These are phyloP conservation scores for Pestalotiopsis sp. DNA, from an alignment of 2,329 filamentous ascomycete species.

Conservation along the genomic window DNA sequence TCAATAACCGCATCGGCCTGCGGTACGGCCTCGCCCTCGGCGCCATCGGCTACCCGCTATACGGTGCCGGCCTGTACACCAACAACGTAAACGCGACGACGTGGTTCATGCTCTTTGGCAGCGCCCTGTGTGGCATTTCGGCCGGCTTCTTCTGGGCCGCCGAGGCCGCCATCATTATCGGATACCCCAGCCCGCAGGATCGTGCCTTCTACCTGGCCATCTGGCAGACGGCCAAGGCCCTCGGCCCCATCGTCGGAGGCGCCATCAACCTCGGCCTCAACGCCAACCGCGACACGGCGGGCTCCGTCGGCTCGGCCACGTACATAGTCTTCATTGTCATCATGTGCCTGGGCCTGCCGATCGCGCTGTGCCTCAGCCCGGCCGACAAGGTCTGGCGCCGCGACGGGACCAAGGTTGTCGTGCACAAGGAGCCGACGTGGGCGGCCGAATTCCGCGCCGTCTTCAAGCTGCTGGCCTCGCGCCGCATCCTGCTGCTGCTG, in stretches of 20 bases:
- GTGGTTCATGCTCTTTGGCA: slow-evolving; percentile 67
- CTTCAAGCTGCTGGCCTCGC: slow-evolving; percentile 24
- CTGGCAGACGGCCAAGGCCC: slow-evolving; percentile 44
- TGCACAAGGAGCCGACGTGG: slow-evolving; percentile 29
- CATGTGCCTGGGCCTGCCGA: slow-evolving; percentile 35
- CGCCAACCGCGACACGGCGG: slow-evolving; percentile 22
- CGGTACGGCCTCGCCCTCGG: slow-evolving; percentile 44
- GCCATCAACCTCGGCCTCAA: slow-evolving; percentile 54
- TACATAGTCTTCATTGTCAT: slow-evolving; percentile 36
- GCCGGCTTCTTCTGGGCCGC: slow-evolving; percentile 72
- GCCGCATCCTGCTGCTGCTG: slow-evolving; percentile 32
- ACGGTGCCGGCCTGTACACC: slow-evolving; percentile 65
- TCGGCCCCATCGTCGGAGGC: slow-evolving; percentile 50
- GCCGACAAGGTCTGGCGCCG: slow-evolving; percentile 35
- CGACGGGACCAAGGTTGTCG: slow-evolving; percentile 30
- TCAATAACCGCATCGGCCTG: slow-evolving; percentile 41
- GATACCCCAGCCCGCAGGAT: slow-evolving; percentile 65
- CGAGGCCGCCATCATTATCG: slow-evolving; percentile 67
- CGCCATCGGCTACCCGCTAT: slow-evolving; percentile 64
- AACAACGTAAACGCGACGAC: slow-evolving; percentile 66
- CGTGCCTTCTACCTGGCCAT: slow-evolving; percentile 59
- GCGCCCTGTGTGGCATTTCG: slow-evolving; percentile 63
- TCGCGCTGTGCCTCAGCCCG: slow-evolving; percentile 32
- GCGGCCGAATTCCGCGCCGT: slow-evolving; percentile 32
- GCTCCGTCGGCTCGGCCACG: slow-evolving; percentile 27